A percentile compares a stretch with the other conserved stretches of the same genome.
phyloP scores from a whole-genome alignment of 805 yeast species.

The Schwanniomyces pseudopolymorphus region DNA sequence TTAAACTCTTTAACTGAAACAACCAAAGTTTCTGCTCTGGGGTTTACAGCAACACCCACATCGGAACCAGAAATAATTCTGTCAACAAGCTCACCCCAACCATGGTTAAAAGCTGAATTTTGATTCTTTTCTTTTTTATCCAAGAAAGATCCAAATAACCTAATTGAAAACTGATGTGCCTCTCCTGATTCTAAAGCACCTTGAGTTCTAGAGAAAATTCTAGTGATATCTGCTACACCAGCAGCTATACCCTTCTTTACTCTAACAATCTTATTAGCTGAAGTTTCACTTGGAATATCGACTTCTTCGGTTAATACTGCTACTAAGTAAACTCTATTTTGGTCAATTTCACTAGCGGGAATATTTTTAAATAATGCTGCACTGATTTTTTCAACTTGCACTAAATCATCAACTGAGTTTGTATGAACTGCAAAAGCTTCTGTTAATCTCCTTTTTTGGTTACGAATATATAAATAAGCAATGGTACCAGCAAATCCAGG shows the following conservation, averaged over 20 bases:
- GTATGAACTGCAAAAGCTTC: slow-evolving; percentile 78
- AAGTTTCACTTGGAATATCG: slow-evolving; percentile 37
- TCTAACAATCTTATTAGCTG: slow-evolving; percentile 28
- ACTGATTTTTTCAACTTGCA: slow-evolving; percentile 62
- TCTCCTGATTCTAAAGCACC: slow-evolving; percentile 62
- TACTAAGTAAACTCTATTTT: slow-evolving; percentile 69
- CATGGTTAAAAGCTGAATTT: slow-evolving; percentile 40
- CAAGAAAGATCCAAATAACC: slow-evolving; percentile 69
- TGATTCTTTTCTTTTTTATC: slow-evolving; percentile 29
- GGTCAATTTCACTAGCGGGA: slow-evolving; percentile 63
- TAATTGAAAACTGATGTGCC: slow-evolving; percentile 68
- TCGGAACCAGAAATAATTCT: slow-evolving; percentile 73
- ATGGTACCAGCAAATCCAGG: slow-evolving; percentile 69
- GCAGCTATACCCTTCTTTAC: slow-evolving; percentile 82
- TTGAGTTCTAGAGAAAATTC: slow-evolving; percentile 66
- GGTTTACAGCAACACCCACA: slow-evolving; percentile 76
- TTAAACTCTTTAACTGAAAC: slow-evolving; percentile 74
- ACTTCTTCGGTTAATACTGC: slow-evolving; percentile 74
- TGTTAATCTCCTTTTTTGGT: slow-evolving; percentile 60
- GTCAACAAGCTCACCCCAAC: slow-evolving; percentile 88
- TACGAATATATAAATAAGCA: slow-evolving; percentile 71
- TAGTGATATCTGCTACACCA: slow-evolving; percentile 82
- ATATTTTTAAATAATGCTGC: slow-evolving; percentile 80
- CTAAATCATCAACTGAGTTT: slow-evolving; percentile 53
- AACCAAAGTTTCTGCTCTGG: slow-evolving; percentile 70